Evolutionary conservation across 805 yeast species (phyloP).

Genomic region (Barnettozyma vustinii): DNA sequence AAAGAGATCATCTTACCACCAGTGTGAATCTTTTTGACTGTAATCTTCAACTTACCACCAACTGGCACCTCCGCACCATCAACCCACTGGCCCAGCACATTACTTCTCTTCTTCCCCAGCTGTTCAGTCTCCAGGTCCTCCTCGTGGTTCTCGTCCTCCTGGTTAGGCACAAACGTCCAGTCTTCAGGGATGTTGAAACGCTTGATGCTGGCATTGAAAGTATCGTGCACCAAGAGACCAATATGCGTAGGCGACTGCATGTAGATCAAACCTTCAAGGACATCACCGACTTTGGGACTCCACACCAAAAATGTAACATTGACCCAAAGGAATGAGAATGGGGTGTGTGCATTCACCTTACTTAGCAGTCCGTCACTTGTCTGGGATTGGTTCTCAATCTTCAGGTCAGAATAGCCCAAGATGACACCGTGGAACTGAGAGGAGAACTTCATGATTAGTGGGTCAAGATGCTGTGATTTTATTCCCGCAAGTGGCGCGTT

Average conservation of each 20-base stretch:
- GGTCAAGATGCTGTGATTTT: conserved; percentile 83
- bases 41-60: conserved; percentile 78
- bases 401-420: conserved; percentile 67
- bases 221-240: conserved; percentile 85
- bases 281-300: conserved; percentile 87
- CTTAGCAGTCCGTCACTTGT: neutral
- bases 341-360: conserved; percentile 71
- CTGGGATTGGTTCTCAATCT: conserved; percentile 27
- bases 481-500: conserved; percentile 72
- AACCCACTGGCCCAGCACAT: conserved; percentile 73
- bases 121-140: conserved; percentile 19
- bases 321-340: conserved; percentile 87
- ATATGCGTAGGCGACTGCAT: conserved; percentile 95
- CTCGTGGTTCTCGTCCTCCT: conserved; percentile 49
- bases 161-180: conserved; percentile 83
- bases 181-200: conserved; percentile 76
- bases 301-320: conserved; percentile 78
- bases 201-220: conserved; percentile 90
- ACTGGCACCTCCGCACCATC: conserved; percentile 69
- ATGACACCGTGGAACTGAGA: conserved; percentile 75
- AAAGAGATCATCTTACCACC: conserved; percentile 80
- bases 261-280: conserved; percentile 79
- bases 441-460: conserved; percentile 79
- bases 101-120: conserved; percentile 7
- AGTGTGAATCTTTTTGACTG: conserved; percentile 63